Base-by-base conservation (phyloP, 805 yeast species). In the Metschnikowia vanudenii region DNA sequence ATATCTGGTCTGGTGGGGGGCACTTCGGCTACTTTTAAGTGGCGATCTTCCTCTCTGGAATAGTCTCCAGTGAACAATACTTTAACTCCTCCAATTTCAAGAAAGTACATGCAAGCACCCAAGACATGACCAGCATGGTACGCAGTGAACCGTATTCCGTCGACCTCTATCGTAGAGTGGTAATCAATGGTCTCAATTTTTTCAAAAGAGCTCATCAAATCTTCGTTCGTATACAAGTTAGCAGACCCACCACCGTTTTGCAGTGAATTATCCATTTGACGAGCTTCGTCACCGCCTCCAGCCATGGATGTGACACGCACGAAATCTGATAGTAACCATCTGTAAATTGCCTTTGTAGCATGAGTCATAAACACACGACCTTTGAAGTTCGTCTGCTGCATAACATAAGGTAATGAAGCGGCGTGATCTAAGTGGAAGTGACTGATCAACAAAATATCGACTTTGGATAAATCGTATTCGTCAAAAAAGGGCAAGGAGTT, bases 121-220 rank as follows among this genome's bases (percentile, higher is more conserved):
- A 94, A 73, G 11, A 94, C 99, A 75, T 94, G 99, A n/a, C 99
- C 99, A 7, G 99, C 99, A 69, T 92, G 99, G 65, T 85, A 94
- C 1, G 99, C 99, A 1, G 99, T 94, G 71, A 94, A 92, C 60
- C 94, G 76, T 46, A 94, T 84, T 43, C 99, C 99, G 49, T 88
- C 95, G 30, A 91, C 87, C 57, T 94, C 98, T 53, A 89, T 79
- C 0, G 99, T 94, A 4, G 97, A 88, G 65, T 94, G 98, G 65
- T 85, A 94, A 64, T 94, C 99, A 19, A 94, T 81, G 1, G 98
- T 88, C 64, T 94, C 98, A 40, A 94, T 94, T 52, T 80, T 73
- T 59, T 90, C 97, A 59, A 92, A 89, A 0, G 97, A 88, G 43
- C 82, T 84, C 59, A 82, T 80, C 54, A 94, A 73, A 67, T 94